phyloP scores from a whole-genome alignment of 257 asterid species.

The Penstemon barbatus region DNA sequence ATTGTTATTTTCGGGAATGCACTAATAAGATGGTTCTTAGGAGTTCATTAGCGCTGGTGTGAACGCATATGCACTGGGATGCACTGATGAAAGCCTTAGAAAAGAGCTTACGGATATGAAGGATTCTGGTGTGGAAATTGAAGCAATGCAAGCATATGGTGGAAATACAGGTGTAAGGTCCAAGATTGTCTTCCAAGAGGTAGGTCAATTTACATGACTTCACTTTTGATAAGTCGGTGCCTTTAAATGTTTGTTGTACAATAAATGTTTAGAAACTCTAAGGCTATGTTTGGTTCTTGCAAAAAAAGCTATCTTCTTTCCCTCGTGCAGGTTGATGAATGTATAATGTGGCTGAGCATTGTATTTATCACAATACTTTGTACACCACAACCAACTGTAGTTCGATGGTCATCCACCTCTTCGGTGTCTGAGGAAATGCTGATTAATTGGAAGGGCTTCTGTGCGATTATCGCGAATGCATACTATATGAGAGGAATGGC shows the following conservation, averaged over 20 bases:
- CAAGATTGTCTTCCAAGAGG: constrained; percentile 70
- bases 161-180: constrained; percentile 71
- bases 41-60: constrained; percentile 96
- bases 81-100: constrained; percentile 81
- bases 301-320: background rate
- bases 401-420: constrained; percentile 88
- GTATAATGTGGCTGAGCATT: constrained; percentile 89
- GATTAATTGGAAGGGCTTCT: constrained; percentile 85
- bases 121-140: constrained; percentile 79
- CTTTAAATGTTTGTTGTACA: background rate
- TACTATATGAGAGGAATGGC: constrained; percentile 97
- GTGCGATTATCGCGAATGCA: constrained; percentile 95
- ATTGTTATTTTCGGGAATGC: constrained; percentile 18
- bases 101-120: constrained; percentile 73
- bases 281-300: background rate
- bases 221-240: background rate
- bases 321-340: constrained; percentile 72
- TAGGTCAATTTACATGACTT: constrained; percentile 25
- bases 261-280: background rate
- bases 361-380: constrained; percentile 87
- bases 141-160: constrained; percentile 65
- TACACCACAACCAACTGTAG: constrained; percentile 93
- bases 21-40: constrained; percentile 41
- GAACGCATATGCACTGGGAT: constrained; percentile 90
- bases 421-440: constrained; percentile 74